Conservation (phyloP, 1,139 yeast species). For the Suhomyces guaymorum region DNA sequence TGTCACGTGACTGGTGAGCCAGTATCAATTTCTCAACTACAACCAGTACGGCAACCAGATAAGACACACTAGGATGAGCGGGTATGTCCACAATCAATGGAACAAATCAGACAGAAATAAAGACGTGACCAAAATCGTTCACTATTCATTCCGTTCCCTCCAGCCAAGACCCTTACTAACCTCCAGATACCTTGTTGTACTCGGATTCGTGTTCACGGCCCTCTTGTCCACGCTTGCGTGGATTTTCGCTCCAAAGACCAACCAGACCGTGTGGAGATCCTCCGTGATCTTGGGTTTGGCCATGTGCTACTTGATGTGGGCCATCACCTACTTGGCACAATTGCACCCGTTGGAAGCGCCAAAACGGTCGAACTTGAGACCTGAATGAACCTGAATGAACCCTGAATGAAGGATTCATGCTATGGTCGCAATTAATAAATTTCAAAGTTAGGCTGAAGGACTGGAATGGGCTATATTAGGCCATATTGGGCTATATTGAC, state of each 20-base stretch:
- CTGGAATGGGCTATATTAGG: no score
- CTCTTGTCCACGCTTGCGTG: slow-evolving; percentile 63
- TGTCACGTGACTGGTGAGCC: no score
- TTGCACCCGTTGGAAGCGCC: slow-evolving; percentile 82
- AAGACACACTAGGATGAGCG: slow-evolving; percentile 21
- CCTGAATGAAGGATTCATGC: no score
- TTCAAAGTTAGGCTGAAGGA: no score
- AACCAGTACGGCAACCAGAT: no score
- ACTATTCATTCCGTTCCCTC: no score
- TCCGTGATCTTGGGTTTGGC: slow-evolving; percentile 78
- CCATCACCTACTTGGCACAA: slow-evolving; percentile 79
- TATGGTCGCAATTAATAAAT: no score
- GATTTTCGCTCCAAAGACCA: slow-evolving; percentile 62
- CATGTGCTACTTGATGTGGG: slow-evolving; percentile 96
- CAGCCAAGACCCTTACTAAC: slow-evolving; percentile 23
- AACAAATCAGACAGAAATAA: no score
- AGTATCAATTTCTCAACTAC: no score
- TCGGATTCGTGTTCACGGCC: slow-evolving; percentile 61
- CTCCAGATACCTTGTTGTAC: slow-evolving; percentile 70
- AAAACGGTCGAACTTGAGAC: slow-evolving; percentile 75
- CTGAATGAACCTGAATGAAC: slow-evolving; percentile 50
- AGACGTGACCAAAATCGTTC: no score
- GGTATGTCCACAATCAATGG: no score
- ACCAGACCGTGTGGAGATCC: slow-evolving; percentile 82
- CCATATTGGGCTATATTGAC: no score